phyloP scores from a whole-genome alignment of 257 asterid genomes.

The Lycium ferocissimum region DNA sequence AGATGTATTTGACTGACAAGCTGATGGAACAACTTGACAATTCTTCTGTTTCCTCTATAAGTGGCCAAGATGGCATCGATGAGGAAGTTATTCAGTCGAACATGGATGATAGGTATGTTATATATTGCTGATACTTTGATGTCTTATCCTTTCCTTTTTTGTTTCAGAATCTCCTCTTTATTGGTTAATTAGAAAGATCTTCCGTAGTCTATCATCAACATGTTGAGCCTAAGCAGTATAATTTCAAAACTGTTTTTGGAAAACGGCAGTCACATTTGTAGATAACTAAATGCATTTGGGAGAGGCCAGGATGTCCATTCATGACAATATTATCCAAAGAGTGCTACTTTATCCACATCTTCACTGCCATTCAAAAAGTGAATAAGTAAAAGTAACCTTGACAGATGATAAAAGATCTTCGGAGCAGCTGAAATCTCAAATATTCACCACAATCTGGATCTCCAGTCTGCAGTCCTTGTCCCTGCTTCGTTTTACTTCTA shows the following conservation, averaged over 20 bases:
- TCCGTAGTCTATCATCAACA: background rate
- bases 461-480: background rate
- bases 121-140: conserved; percentile 11
- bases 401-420: background rate
- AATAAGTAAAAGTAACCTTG: background rate
- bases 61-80: conserved; percentile 63
- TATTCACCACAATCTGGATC: background rate
- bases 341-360: conserved; percentile 20
- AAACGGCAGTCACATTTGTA: background rate
- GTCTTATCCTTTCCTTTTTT: background rate
- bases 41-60: conserved; percentile 64
- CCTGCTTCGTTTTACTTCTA: conserved; percentile 17
- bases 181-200: background rate
- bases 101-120: conserved; percentile 63
- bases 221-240: background rate
- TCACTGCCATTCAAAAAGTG: background rate
- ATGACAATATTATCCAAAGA: background rate
- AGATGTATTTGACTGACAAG: conserved; percentile 95
- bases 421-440: background rate
- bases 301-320: background rate
- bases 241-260: background rate
- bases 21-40: conserved; percentile 70
- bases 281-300: background rate
- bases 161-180: conserved; percentile 16
- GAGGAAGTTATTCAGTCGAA: conserved; percentile 54